Evolutionary conservation across 2,329 filamentous ascomycete genomes (phyloP), one percentile per base, ranked within the genome.

Genomic region (Metarhizium robertsii): DNA sequence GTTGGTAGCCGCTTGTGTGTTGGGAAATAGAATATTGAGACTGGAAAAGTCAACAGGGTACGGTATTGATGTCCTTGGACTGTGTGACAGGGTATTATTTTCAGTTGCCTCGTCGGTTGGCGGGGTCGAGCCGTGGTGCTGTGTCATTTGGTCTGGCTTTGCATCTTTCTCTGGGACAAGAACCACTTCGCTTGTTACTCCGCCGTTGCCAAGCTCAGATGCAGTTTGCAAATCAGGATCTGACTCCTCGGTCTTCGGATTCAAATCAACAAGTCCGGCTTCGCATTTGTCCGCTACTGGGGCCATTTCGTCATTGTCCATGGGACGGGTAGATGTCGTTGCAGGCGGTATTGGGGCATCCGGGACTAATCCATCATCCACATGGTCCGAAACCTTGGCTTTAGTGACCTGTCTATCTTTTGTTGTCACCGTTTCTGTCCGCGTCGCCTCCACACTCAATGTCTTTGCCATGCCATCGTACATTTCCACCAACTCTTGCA

Each of bases 401-500:
- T 36, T 3, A 2, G 13, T 13, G 13, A 36, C 13, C 34, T 8
- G 13, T 25, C 11, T 7, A 6, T 20, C 43, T 46, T 48, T n/a
- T 16, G 45, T 18, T 14, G 45, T 16, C 25, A 16, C 25, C 45
- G 3, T 43, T 13, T 43, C 30, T 20, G 51, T 18, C 16, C 25
- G 11, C 3, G 29, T 13, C 16, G 13, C 29, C 8, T 48, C 51
- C 30, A 18, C 7, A n/a, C 8, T 48, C 10, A 6, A 40, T 6
- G 30, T 55, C 53, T 60, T 69, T 0, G 67, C 61, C 13, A 80
- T 69, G 3, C 72, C 75, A 57, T 83, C 77, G 51, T 73, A 79
- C 67, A 76, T 73, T 25, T 72, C 72, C 36, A 80, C 78, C 29
- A 81, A 66, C 50, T 75, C 74, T 54, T 77, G 75, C 2, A 81